Evolutionary conservation across 2,329 filamentous ascomycete species (phyloP).

Genomic region (Trichothecium roseum): DNA sequence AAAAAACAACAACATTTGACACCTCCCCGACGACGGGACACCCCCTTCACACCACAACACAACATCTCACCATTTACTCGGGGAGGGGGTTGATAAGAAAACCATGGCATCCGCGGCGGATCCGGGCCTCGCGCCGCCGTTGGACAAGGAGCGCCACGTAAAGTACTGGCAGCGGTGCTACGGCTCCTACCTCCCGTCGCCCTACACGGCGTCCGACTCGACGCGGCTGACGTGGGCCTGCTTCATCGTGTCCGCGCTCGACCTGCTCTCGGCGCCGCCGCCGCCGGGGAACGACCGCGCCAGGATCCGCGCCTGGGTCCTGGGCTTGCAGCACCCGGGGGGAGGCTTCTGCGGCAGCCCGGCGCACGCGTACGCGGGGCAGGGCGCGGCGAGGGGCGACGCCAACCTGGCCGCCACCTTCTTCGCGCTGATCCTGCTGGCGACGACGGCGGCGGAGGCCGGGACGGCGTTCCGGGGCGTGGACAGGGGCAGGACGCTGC

Average conservation of each 20-base stretch:
- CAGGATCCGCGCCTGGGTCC: slow-evolving; percentile 62
- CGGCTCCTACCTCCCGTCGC: slow-evolving; percentile 65
- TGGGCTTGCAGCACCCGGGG: slow-evolving; percentile 71
- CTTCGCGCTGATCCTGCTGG: slow-evolving; percentile 71
- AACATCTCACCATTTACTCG: too few relatives aligned
- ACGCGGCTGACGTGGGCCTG: slow-evolving; percentile 82
- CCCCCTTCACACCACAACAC: too few relatives aligned
- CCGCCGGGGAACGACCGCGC: slow-evolving; percentile 29
- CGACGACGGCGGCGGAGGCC: slow-evolving; percentile 34
- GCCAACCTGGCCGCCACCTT: slow-evolving; percentile 80
- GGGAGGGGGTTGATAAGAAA: too few relatives aligned
- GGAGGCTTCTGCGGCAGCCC: slow-evolving; percentile 88
- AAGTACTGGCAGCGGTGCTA: slow-evolving; percentile 91
- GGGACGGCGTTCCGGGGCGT: slow-evolving; percentile 49
- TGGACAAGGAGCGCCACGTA: slow-evolving; percentile 60
- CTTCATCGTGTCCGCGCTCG: slow-evolving; percentile 79
- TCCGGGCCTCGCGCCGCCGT: slow-evolving; percentile 14
- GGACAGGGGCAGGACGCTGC: slow-evolving; percentile 53
- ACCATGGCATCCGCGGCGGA: not conserved
- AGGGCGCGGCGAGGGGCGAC: slow-evolving; percentile 34
- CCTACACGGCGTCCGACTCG: slow-evolving; percentile 83
- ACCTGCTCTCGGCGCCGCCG: slow-evolving; percentile 62
- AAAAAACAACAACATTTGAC: too few relatives aligned
- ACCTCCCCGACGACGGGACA: too few relatives aligned
- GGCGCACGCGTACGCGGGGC: slow-evolving; percentile 37